These are phyloP conservation scores for Penicillium pulvis DNA, from an alignment of 495 filamentous ascomycete species.

Conservation along the genomic window DNA sequence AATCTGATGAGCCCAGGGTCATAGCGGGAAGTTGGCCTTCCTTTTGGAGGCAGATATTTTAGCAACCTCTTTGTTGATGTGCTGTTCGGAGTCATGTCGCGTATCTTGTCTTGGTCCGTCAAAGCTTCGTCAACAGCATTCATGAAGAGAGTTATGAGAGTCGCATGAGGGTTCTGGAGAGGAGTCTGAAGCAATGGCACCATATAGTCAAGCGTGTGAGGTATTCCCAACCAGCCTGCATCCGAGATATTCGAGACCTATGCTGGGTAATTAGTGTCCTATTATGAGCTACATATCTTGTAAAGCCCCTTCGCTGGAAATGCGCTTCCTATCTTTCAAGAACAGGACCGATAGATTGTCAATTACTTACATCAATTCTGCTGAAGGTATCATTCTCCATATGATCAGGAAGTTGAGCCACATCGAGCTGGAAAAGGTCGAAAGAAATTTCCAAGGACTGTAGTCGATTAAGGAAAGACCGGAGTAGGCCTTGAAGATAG, in stretches of 20 bases:
- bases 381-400: background rate
- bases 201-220: background rate
- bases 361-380: background rate
- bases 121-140: background rate
- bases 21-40: background rate
- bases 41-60: background rate
- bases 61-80: background rate
- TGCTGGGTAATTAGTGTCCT: background rate
- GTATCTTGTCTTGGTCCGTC: background rate
- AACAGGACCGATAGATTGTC: no score
- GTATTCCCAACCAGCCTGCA: background rate
- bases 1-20: background rate
- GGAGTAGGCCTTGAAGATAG: slow-evolving; percentile 17
- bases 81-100: background rate
- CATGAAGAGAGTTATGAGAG: background rate
- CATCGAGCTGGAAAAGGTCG: background rate
- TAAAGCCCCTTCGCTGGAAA: no score
- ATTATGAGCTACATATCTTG: no score
- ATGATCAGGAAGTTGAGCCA: background rate
- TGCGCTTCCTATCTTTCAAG: no score
- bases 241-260: background rate
- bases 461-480: background rate
- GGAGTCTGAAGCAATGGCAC: background rate
- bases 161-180: background rate
- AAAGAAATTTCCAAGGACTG: background rate